These are phyloP conservation scores for Aspergillus uvarum DNA, from an alignment of 2,329 filamentous ascomycete genomes.

Conservation along the genomic window DNA sequence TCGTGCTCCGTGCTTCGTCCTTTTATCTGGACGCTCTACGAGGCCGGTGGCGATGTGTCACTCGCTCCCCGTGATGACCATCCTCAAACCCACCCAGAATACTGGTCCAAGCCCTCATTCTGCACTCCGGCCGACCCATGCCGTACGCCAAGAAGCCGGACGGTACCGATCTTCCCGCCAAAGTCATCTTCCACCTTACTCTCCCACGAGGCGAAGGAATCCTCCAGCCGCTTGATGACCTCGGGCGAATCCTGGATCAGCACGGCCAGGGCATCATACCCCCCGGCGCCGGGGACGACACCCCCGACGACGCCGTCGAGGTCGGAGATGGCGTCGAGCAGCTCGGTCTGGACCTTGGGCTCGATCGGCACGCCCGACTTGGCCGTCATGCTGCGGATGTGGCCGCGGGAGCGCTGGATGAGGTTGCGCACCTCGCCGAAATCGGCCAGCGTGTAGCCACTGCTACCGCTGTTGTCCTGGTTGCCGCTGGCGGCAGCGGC, in stretches of 20 bases:
- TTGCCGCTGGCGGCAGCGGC: too few species aligned
- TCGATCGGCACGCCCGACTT: slow-evolving; percentile 82
- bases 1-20: too few species aligned
- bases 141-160: slow-evolving; percentile 45
- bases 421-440: slow-evolving; percentile 53
- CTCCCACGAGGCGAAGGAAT: slow-evolving; percentile 67
- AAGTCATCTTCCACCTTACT: slow-evolving; percentile 46
- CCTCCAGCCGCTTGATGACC: slow-evolving; percentile 60
- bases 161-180: slow-evolving; percentile 46
- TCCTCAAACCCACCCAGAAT: slow-evolving; percentile 34
- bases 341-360: slow-evolving; percentile 76
- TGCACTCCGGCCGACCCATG: slow-evolving; percentile 49
- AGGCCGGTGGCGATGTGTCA: too few species aligned
- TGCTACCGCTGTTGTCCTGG: slow-evolving; percentile 35
- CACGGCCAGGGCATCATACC: slow-evolving; percentile 84
- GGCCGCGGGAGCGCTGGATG: slow-evolving; percentile 53
- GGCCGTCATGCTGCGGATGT: slow-evolving; percentile 74
- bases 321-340: slow-evolving; percentile 71
- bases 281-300: slow-evolving; percentile 90
- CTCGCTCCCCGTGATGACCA: background rate
- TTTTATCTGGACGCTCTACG: too few species aligned
- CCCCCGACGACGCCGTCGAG: slow-evolving; percentile 83
- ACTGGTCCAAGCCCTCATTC: slow-evolving; percentile 41
- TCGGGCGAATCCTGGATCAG: slow-evolving; percentile 71
- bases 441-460: slow-evolving; percentile 27